Percentiles rank a stretch among this genome's conserved stretches.
phyloP scores from a whole-genome alignment of 371 early-diverging fungal genomes.

The Actinomortierella ambigua region DNA sequence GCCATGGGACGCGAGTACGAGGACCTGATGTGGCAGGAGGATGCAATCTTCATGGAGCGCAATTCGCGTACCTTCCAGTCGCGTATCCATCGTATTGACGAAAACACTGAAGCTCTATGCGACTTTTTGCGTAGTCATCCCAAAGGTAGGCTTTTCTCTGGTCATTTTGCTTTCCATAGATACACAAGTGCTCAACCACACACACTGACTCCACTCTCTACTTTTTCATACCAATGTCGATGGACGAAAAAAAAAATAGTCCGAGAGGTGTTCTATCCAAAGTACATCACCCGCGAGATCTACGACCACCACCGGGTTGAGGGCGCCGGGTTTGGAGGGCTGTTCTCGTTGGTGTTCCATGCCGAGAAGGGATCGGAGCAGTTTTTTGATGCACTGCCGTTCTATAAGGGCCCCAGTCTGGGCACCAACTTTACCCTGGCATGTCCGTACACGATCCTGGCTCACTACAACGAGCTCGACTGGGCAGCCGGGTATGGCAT shows the following conservation, averaged over 20 bases:
- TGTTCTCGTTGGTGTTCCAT: slow-evolving; percentile 83
- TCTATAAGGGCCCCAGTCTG: slow-evolving; percentile 93
- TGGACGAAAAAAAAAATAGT: too few species aligned
- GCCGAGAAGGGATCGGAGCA: slow-evolving; percentile 59
- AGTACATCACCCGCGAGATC: slow-evolving; percentile 69
- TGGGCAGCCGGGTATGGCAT: slow-evolving; percentile 91
- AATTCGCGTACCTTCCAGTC: slow-evolving; percentile 89
- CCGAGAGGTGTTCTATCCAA: slow-evolving; percentile 80
- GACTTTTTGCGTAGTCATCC: slow-evolving; percentile 70
- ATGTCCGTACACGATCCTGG: slow-evolving; percentile 93
- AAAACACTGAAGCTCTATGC: slow-evolving; percentile 79
- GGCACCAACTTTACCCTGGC: slow-evolving; percentile 97
- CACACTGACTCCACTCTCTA: too few species aligned
- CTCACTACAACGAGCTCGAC: slow-evolving; percentile 92
- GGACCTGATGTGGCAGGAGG: slow-evolving; percentile 90
- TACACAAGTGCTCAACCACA: too few species aligned
- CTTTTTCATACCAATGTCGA: too few species aligned
- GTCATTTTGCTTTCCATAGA: neutral
- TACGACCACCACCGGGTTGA: slow-evolving; percentile 67
- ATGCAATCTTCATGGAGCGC: slow-evolving; percentile 92
- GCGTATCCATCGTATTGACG: slow-evolving; percentile 76
- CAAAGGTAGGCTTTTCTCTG: slow-evolving; percentile 50
- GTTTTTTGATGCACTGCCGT: slow-evolving; percentile 84
- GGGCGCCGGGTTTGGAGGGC: slow-evolving; percentile 85
- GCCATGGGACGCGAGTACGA: slow-evolving; percentile 66